Evolutionary conservation across 805 yeast genomes (phyloP).

Genomic region (Metschnikowia lunata): DNA sequence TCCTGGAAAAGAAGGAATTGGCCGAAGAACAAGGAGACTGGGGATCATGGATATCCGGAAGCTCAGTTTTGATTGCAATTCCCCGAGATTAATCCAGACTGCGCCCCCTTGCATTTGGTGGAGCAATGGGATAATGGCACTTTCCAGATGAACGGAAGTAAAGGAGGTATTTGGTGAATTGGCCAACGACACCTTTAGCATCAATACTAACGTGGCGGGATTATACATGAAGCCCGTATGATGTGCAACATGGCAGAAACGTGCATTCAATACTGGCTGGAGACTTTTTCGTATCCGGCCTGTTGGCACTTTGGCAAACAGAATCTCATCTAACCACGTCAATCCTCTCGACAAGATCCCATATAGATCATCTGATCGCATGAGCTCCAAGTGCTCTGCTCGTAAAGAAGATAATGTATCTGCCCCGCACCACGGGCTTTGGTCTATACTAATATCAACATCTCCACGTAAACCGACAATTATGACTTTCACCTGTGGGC

Average conservation of each 20-base stretch:
- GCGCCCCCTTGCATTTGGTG: not conserved
- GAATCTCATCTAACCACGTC: slow-evolving; percentile 8
- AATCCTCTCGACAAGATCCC: slow-evolving; percentile 6
- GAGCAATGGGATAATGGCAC: not conserved
- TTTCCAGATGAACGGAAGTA: slow-evolving; percentile 6
- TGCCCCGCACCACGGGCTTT: slow-evolving; percentile 28
- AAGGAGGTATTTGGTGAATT: slow-evolving; percentile 10
- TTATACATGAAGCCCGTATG: slow-evolving; percentile 11
- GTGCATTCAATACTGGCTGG: slow-evolving; percentile 1
- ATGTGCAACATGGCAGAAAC: not conserved
- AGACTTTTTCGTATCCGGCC: not conserved
- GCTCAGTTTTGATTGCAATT: too few species aligned
- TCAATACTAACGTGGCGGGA: slow-evolving; percentile 3
- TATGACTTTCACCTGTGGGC: slow-evolving; percentile 9
- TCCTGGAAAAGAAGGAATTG: not conserved
- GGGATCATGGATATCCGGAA: too few species aligned
- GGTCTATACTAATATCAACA: slow-evolving; percentile 1
- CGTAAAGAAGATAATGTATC: slow-evolving; percentile 17
- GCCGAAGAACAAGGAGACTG: too few species aligned
- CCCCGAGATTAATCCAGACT: slow-evolving; percentile 6
- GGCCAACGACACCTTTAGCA: slow-evolving; percentile 5
- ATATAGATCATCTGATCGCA: slow-evolving; percentile 5
- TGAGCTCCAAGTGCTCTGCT: slow-evolving; percentile 8
- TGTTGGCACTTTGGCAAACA: not conserved
- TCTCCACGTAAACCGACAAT: slow-evolving; percentile 16